Evolutionary conservation across 768 basidiomycete genomes (phyloP), one percentile per base, ranked within the genome.

Genomic region (Paxillus ammoniavirescens): DNA sequence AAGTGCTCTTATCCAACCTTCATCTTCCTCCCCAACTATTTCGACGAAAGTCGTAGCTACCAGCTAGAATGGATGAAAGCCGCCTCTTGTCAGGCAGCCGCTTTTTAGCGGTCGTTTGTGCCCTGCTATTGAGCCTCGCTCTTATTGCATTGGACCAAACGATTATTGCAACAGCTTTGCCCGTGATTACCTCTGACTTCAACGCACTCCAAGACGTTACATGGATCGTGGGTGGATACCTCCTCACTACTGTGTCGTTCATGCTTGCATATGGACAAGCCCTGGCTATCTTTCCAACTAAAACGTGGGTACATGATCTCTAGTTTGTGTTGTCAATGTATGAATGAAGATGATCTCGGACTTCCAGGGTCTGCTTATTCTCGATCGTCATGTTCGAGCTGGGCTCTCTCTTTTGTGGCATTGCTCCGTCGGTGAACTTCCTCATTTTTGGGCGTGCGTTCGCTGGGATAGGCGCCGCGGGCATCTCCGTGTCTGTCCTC

Each of bases 221-320:
- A 4, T 89, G 86, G 86, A 83, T 89, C 14, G 86, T 82, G 0
- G 84, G 84, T 0, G 79, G 82, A 1, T 89, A 87, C 64, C 75
- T 89, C 12, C 70, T 86, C 36, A 84, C 84, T 0, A 80, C 79
- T 0, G 53, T 55, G 23, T 50, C 53, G 5, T 61, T 57, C 15
- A 56, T 53, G 36, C 54, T 48, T 28, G 47, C 50, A 28, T 61
- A 53, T 26, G 57, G 53, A 15, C 54, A 56, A 40, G 42, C 40
- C 7, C 26, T 59, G 37, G 33, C 46, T 9, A 49, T 49, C 26
- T 55, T 61, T 17, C 49, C 51, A 18, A 56, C 52, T 14, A 61
- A 59, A 50, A 43, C 52, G 54, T 56, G 13, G 2, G 54, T 76
- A 72, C 7, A 58, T 76, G 2, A 74, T 81, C 14, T 82, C 81